phyloP scores from a whole-genome alignment of 352 stramenopile species.

The Pythium sp. region DNA sequence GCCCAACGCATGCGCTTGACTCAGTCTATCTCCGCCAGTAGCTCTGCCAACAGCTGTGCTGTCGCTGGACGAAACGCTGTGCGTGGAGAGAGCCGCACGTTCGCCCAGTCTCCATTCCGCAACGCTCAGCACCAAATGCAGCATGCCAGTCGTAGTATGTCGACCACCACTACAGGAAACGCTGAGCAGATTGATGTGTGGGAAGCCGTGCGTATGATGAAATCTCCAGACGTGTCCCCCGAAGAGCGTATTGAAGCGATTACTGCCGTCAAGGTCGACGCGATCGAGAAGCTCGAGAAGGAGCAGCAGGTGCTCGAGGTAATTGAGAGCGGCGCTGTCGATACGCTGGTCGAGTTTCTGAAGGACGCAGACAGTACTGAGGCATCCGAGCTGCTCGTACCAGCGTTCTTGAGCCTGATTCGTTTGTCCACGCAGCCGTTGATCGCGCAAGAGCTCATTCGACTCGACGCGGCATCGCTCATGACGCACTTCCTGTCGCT shows the following conservation, averaged over 20 bases:
- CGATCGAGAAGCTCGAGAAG: conserved; percentile 23
- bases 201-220: conserved; percentile 31
- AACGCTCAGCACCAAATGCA: neutral
- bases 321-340: conserved; percentile 52
- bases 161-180: neutral
- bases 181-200: conserved; percentile 11
- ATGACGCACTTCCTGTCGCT: conserved; percentile 43
- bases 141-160: conserved; percentile 1
- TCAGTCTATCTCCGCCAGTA: neutral
- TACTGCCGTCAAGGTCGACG: conserved; percentile 28
- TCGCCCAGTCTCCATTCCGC: neutral
- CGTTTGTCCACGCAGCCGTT: conserved; percentile 48
- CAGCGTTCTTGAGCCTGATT: conserved; percentile 66
- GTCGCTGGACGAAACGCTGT: neutral
- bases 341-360: conserved; percentile 42
- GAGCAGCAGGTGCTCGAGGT: conserved; percentile 50
- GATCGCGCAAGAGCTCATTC: conserved; percentile 52
- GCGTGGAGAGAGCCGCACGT: neutral
- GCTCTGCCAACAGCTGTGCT: neutral
- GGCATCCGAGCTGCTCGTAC: conserved; percentile 53
- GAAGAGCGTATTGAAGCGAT: conserved; percentile 36
- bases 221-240: conserved; percentile 31
- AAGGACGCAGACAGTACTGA: conserved; percentile 43
- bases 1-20: neutral
- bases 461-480: conserved; percentile 38